Percentiles rank a stretch among this genome's conserved stretches.
Evolutionary conservation across 164 flowering plant species (phyloP).

Genomic region (Vitis labrusca): DNA sequence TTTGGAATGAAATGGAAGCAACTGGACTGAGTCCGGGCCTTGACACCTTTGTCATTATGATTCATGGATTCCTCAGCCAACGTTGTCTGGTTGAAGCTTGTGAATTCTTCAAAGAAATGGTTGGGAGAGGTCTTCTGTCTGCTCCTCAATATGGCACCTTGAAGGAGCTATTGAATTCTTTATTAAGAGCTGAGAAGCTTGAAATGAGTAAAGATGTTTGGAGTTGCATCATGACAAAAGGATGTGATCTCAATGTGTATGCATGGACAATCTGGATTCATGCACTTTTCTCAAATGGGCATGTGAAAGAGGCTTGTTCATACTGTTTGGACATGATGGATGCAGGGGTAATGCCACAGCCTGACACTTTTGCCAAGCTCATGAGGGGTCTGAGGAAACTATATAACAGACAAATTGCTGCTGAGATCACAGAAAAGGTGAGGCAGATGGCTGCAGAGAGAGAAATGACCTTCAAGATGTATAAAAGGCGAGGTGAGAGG

Average conservation of each 20-base stretch:
- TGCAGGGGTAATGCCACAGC: slow-evolving; percentile 83
- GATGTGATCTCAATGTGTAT: slow-evolving; percentile 75
- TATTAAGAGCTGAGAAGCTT: slow-evolving; percentile 71
- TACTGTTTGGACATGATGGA: slow-evolving; percentile 94
- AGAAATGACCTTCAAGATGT: slow-evolving; percentile 80
- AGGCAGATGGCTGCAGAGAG: slow-evolving; percentile 91
- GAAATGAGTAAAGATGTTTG: slow-evolving; percentile 85
- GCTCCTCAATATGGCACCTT: slow-evolving; percentile 80
- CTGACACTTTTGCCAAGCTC: slow-evolving; percentile 91
- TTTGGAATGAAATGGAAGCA: slow-evolving; percentile 79
- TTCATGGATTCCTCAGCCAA: slow-evolving; percentile 71
- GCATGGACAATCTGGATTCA: slow-evolving; percentile 98
- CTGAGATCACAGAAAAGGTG: slow-evolving; percentile 86
- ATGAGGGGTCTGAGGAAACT: slow-evolving; percentile 79
- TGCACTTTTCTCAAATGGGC: slow-evolving; percentile 74
- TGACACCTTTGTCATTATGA: slow-evolving; percentile 68
- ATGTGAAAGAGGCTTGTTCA: slow-evolving; percentile 88
- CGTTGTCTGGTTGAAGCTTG: slow-evolving; percentile 70
- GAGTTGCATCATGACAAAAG: slow-evolving; percentile 59
- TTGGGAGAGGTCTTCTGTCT: slow-evolving; percentile 67
- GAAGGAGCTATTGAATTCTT: slow-evolving; percentile 69
- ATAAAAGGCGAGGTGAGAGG: slow-evolving; percentile 81
- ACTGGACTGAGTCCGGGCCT: slow-evolving; percentile 60
- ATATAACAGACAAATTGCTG: slow-evolving; percentile 74
- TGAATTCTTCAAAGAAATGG: slow-evolving; percentile 86